Evolutionary conservation across 495 filamentous ascomycete genomes (phyloP).

Genomic region (Melanomma pulvis-pyrius): DNA sequence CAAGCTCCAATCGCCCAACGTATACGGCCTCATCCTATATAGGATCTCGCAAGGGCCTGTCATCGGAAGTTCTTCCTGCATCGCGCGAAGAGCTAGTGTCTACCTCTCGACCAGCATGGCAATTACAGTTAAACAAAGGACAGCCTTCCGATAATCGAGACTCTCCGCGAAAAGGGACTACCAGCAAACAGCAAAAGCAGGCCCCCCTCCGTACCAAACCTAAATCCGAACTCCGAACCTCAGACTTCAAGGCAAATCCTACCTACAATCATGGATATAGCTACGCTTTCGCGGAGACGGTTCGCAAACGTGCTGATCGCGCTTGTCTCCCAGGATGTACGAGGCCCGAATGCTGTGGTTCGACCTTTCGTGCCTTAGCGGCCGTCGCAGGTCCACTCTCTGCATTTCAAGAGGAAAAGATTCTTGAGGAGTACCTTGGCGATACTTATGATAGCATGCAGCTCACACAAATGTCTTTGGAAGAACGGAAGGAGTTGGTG

Average conservation of each 20-base stretch:
- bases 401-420: constrained; percentile 44
- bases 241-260: constrained; percentile 87
- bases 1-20: not conserved
- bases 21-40: constrained; percentile 9
- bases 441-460: constrained; percentile 44
- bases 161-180: not conserved
- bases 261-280: constrained; percentile 68
- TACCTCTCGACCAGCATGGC: not conserved
- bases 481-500: constrained; percentile 60
- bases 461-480: constrained; percentile 32
- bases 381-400: constrained; percentile 37
- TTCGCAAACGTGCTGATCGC: constrained; percentile 74
- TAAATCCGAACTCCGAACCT: constrained; percentile 31
- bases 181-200: not conserved
- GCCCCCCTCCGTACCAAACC: constrained; percentile 37
- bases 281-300: constrained; percentile 73
- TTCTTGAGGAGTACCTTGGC: constrained; percentile 69
- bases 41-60: not conserved
- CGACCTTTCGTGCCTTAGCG: constrained; percentile 65
- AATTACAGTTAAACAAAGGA: not conserved
- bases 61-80: not conserved
- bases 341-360: constrained; percentile 75
- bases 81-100: not conserved
- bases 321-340: constrained; percentile 79
- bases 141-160: not conserved